Evolutionary conservation across 768 basidiomycete species (phyloP), one percentile per base, ranked within the genome.

Genomic region (Naganishia vishniacii): DNA sequence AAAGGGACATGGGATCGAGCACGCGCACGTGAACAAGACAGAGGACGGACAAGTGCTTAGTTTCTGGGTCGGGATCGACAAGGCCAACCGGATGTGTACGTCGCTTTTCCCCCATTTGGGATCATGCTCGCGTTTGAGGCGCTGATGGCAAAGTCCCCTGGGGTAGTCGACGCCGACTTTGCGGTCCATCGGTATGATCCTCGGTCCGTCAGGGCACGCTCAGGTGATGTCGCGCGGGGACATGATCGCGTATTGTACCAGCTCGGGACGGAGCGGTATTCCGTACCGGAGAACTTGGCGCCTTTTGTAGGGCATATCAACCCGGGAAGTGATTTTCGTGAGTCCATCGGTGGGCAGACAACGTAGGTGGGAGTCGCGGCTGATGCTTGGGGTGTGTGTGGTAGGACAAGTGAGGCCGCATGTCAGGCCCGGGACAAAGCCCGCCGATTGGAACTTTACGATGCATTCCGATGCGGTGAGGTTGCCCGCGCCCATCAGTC

Each of bases 241-340:
- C 31, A 32, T 8, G 29, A 13, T 18, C 29, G 32, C 31, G 28
- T 29, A 13, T 28, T 56, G 20, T 56, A 56, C 13, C 53, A 56
- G 20, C 23, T 56, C 32, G 53, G 53, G 12, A 56, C 53, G n/a
- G 13, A 40, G 23, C 20, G 4, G 34, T 56, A 56, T 16, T 40
- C 34, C 20, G 12, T 56, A 18, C 53, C 53, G 23, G 20, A 41
- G 15, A 20, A 34, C 1, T 26, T 56, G 53, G 53, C 53, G 34
- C 34, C n/a, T 16, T 56, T 23, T 26, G 53, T 56, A 18, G 53
- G 53, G 11, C 53, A 56, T 56, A 56, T 56, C 34, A 56, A 56
- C 16, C 53, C 53, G 20, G 53, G 53, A 4, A 56, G 34, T 16
- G 53, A 56, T 40, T 56, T 56, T 34, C 53, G 53, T 56, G n/a